Conservation (phyloP, 176 grass and related monocot genomes). For the Chloris gayana region DNA sequence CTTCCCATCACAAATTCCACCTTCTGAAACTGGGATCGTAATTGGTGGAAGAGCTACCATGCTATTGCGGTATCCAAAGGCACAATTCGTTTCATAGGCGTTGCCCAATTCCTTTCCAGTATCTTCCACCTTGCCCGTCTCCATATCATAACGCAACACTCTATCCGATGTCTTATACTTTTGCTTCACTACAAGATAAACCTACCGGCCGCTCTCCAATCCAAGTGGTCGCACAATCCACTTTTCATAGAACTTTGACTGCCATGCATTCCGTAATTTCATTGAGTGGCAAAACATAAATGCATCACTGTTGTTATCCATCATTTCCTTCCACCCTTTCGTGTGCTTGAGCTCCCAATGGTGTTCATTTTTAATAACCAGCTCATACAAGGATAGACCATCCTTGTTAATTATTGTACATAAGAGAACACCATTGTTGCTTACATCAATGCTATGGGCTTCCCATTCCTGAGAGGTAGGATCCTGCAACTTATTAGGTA, state of each 20-base stretch:
- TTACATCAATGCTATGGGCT: neutral
- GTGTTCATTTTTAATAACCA: neutral
- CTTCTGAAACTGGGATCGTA: neutral
- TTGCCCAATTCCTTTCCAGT: neutral
- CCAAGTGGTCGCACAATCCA: neutral
- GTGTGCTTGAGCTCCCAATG: constrained; percentile 6
- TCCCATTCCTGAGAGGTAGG: neutral
- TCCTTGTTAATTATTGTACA: neutral
- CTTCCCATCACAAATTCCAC: neutral
- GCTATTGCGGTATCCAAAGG: constrained; percentile 13
- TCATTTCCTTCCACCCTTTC: neutral
- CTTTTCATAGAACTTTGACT: neutral
- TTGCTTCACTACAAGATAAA: constrained; percentile 5
- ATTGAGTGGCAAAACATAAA: constrained; percentile 20
- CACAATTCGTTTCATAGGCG: neutral
- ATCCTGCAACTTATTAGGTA: neutral
- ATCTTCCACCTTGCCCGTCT: neutral
- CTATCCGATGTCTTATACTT: neutral
- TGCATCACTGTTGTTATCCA: neutral
- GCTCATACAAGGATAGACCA: neutral
- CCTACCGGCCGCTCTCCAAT: neutral
- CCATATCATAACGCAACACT: neutral
- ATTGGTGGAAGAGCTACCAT: constrained; percentile 19
- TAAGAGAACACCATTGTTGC: neutral
- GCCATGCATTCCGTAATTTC: constrained; percentile 12